Conservation (phyloP, 768 basidiomycete species). For the Termitomyces eurrhizus region DNA sequence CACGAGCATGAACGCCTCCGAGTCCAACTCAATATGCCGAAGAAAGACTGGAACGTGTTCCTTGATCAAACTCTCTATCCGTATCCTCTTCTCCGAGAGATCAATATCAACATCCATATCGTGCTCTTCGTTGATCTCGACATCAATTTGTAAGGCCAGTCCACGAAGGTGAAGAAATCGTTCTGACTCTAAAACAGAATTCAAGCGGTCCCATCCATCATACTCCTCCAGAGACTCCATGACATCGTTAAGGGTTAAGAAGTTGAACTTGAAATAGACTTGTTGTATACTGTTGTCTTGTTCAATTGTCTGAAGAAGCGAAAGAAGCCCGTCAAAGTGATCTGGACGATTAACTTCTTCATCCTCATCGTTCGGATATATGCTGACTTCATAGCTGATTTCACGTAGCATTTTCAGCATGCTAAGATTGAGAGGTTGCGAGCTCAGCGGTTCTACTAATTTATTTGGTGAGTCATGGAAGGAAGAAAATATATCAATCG, state of each 20-base stretch:
- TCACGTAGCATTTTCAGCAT: background rate
- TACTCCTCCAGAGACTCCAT: background rate
- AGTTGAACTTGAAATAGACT: conserved; percentile 1
- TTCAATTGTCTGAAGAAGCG: conserved; percentile 4
- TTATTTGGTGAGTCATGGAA: background rate
- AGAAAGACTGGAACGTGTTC: background rate
- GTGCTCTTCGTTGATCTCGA: background rate
- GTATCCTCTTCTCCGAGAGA: background rate
- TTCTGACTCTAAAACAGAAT: background rate
- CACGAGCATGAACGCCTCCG: background rate
- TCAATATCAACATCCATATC: background rate
- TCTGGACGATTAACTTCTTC: background rate
- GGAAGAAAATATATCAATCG: background rate
- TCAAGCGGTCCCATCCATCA: conserved; percentile 2
- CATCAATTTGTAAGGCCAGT: background rate
- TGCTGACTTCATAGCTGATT: conserved; percentile 8
- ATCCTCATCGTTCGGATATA: background rate
- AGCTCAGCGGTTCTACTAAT: conserved; percentile 1
- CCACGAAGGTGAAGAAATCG: background rate
- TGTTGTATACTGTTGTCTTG: background rate
- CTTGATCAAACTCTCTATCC: background rate
- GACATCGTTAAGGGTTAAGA: background rate
- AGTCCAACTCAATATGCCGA: background rate
- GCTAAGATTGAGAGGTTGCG: background rate
- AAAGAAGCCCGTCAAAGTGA: conserved; percentile 6